Conservation (phyloP, 2,329 filamentous ascomycete species). For the Fusarium mangiferae region DNA sequence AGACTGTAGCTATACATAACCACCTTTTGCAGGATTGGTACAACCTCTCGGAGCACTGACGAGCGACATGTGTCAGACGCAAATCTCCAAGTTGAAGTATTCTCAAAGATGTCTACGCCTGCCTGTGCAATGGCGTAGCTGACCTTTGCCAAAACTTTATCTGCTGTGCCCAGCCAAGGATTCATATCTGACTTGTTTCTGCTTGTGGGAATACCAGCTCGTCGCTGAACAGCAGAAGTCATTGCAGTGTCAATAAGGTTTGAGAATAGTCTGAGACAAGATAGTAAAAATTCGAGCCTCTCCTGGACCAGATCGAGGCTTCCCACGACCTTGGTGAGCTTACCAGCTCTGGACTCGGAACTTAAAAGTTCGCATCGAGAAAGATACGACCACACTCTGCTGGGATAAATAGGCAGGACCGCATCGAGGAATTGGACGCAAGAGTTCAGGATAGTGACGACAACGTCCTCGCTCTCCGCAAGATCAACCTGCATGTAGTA, state of each 20-base stretch:
- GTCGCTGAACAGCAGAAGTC: slow-evolving; percentile 73
- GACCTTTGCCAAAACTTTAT: slow-evolving; percentile 79
- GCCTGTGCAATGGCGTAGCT: slow-evolving; percentile 78
- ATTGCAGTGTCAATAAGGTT: slow-evolving; percentile 80
- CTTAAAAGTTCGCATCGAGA: slow-evolving; percentile 83
- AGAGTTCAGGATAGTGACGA: slow-evolving; percentile 72
- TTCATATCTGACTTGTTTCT: slow-evolving; percentile 61
- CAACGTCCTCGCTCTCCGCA: slow-evolving; percentile 67
- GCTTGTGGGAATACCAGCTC: slow-evolving; percentile 60
- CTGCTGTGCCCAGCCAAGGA: slow-evolving; percentile 77
- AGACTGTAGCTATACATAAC: slow-evolving; percentile 79
- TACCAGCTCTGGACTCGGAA: slow-evolving; percentile 78
- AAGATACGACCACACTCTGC: slow-evolving; percentile 90
- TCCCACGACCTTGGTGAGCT: slow-evolving; percentile 82
- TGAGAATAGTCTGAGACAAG: slow-evolving; percentile 78
- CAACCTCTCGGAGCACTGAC: slow-evolving; percentile 74
- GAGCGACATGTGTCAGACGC: slow-evolving; percentile 73
- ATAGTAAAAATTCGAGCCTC: slow-evolving; percentile 80
- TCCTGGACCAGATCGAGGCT: slow-evolving; percentile 81
- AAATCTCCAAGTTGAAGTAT: slow-evolving; percentile 87
- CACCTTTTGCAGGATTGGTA: slow-evolving; percentile 76
- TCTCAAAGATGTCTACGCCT: slow-evolving; percentile 86
- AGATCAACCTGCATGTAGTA: slow-evolving; percentile 68
- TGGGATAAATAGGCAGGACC: slow-evolving; percentile 78
- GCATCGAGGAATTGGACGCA: slow-evolving; percentile 85